Evolutionary conservation across 768 basidiomycete genomes (phyloP).

Genomic region (Rhizopogon sp.): DNA sequence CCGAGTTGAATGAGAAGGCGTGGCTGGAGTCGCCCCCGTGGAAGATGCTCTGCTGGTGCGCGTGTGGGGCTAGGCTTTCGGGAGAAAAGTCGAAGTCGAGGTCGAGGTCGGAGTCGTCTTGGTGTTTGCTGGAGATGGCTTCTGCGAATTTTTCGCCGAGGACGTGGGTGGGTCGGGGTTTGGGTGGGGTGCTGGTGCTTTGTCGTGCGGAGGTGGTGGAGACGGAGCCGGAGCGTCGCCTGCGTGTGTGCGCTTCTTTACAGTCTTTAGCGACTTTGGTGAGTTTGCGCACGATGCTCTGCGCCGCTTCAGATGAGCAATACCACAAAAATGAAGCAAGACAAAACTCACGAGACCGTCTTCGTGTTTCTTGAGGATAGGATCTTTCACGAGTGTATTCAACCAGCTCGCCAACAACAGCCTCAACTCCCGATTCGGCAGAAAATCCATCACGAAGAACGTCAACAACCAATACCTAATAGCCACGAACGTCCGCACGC

Average conservation of each 20-base stretch:
- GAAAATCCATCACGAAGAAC: slow-evolving; percentile 86
- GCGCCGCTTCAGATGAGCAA: slow-evolving; percentile 2
- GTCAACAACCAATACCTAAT: slow-evolving; percentile 88
- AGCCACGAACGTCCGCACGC: slow-evolving; percentile 86
- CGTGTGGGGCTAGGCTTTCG: slow-evolving; percentile 27
- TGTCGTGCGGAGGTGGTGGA: slow-evolving; percentile 23
- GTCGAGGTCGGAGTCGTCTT: slow-evolving; percentile 70
- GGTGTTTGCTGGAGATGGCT: slow-evolving; percentile 35
- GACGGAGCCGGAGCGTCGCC: slow-evolving; percentile 16
- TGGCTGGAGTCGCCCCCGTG: slow-evolving; percentile 39
- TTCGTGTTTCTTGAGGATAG: slow-evolving; percentile 56
- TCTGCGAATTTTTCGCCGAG: slow-evolving; percentile 67
- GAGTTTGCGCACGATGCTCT: slow-evolving; percentile 79
- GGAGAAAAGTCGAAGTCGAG: slow-evolving; percentile 56
- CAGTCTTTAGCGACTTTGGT: slow-evolving; percentile 83
- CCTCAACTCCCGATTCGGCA: slow-evolving; percentile 75
- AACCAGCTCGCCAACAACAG: slow-evolving; percentile 72
- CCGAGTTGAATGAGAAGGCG: slow-evolving; percentile 33
- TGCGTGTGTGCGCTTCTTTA: slow-evolving; percentile 58
- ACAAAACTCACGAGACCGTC: slow-evolving; percentile 63
- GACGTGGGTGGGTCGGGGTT: slow-evolving; percentile 37
- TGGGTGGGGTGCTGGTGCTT: slow-evolving; percentile 24
- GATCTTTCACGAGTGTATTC: slow-evolving; percentile 70
- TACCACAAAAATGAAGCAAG: background rate
- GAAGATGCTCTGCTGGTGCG: slow-evolving; percentile 28